These are phyloP conservation scores for Arthrobotrys sphaeroides DNA, from an alignment of 2,329 filamentous ascomycete species.

Conservation along the genomic window DNA sequence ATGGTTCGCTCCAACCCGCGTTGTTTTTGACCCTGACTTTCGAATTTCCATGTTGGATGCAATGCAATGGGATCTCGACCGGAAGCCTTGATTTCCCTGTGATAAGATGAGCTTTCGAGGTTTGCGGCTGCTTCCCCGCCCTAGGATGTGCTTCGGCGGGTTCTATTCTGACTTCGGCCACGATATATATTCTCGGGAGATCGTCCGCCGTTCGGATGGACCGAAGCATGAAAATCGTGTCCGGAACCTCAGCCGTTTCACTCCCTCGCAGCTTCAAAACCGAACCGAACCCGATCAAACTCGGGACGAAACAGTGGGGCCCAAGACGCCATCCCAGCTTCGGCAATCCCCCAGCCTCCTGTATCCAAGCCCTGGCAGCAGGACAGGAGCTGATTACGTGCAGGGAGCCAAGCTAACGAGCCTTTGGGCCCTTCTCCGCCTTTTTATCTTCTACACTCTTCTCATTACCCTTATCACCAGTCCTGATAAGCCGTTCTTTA, in stretches of 20 bases:
- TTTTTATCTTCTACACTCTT: not conserved
- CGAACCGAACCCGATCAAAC: not conserved
- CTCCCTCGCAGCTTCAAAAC: conserved; percentile 1
- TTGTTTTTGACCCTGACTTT: conserved; percentile 21
- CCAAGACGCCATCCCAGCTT: conserved; percentile 4
- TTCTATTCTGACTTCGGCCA: not conserved
- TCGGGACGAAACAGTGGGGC: conserved; percentile 27
- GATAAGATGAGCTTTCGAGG: not conserved
- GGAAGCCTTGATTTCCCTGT: not conserved
- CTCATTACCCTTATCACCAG: not conserved
- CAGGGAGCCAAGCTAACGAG: not conserved
- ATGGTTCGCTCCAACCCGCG: conserved; percentile 38
- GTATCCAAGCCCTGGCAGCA: conserved; percentile 19
- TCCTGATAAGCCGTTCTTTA: conserved; percentile 10
- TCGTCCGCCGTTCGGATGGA: not conserved
- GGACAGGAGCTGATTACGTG: conserved; percentile 5
- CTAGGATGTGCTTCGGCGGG: not conserved
- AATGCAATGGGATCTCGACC: not conserved
- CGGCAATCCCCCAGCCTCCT: conserved; percentile 33
- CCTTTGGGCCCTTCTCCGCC: conserved; percentile 18
- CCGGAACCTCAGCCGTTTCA: not conserved
- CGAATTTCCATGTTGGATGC: too few species aligned
- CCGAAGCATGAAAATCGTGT: not conserved
- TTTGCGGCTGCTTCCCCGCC: not conserved
- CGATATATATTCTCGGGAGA: not conserved